Base-by-base conservation (phyloP, 164 flowering plant genomes). In the Sextonia rubra region DNA sequence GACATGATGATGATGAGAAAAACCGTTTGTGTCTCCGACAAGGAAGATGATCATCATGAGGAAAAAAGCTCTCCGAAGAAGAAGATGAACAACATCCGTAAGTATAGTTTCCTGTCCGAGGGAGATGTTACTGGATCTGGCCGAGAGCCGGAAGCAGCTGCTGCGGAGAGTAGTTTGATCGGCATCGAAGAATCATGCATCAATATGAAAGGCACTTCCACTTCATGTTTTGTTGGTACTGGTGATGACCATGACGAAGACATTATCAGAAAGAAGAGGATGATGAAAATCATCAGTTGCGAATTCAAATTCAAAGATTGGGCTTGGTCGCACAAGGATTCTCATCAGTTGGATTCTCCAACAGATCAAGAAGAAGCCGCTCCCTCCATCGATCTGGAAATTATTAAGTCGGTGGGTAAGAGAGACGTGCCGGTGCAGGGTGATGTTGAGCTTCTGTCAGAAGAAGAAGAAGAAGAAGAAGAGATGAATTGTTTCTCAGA, bases 41-140 rank as follows among this genome's bases (percentile, higher is more conserved):
- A n/a, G n/a, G n/a, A n/a, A n/a, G n/a, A n/a, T n/a, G 22, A 6
- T 18, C 9, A 15, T 12, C 17, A 12, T 22, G 64, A 25, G 27
- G 64, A 61, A 4, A 25, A 25, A 4, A 68, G 25, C 9, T 66
- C 26, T 7, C 25, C 65, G 2, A 49, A 75, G 1, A 62, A 5
- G 44, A 32, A 32, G 44, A 32, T 68, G 18, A 78, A 68, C 47
- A 78, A 68, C 47, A 73, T 78, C 17, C 72, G 60, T 61, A 78
- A 79, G 78, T 80, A 76, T 62, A 80, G 82, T 64, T 77, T 81
- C 73, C 24, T 71, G 25, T 52, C 82, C 47, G 76, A 55, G 48
- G 76, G 80, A 71, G 79, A 69, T 74, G 73, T 77, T 14, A 79
- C 80, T 63, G 52, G 75, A 3, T 82, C 82, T 65, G 18, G 84